Percentiles rank a stretch among this genome's conserved stretches.
These are phyloP conservation scores for Malus fusca DNA, from an alignment of 306 rosid genomes.

Conservation along the genomic window DNA sequence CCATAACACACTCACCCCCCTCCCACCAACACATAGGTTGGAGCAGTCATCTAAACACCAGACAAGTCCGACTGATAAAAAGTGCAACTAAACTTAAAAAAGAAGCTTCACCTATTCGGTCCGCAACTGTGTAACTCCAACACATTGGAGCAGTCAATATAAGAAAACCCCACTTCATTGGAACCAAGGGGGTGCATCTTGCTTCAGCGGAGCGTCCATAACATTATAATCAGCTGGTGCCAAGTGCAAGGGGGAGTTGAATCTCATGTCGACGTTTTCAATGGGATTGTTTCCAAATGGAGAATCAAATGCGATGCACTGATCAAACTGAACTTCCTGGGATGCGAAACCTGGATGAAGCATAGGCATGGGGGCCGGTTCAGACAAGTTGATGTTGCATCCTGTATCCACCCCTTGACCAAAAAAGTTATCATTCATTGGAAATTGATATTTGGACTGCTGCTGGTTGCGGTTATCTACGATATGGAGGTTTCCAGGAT, in stretches of 20 bases:
- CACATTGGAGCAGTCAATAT: not conserved
- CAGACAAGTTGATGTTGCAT: slow-evolving; percentile 10
- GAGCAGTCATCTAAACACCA: not conserved
- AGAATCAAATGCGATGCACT: slow-evolving; percentile 27
- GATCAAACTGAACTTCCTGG: slow-evolving; percentile 22
- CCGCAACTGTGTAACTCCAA: not conserved
- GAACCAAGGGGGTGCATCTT: slow-evolving; percentile 39
- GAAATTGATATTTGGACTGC: slow-evolving; percentile 20
- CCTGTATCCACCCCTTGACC: slow-evolving; percentile 22
- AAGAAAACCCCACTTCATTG: slow-evolving; percentile 18
- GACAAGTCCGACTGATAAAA: not conserved
- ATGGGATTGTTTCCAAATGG: slow-evolving; percentile 26
- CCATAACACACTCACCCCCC: not conserved
- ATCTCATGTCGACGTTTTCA: slow-evolving; percentile 20
- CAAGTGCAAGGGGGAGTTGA: slow-evolving; percentile 31
- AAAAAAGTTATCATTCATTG: slow-evolving; percentile 21
- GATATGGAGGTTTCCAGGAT: slow-evolving; percentile 5
- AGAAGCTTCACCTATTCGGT: not conserved
- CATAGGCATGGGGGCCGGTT: slow-evolving; percentile 9
- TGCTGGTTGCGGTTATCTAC: not conserved
- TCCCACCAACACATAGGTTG: not conserved
- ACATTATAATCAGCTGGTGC: slow-evolving; percentile 19
- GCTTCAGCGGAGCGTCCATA: slow-evolving; percentile 25
- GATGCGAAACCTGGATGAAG: slow-evolving; percentile 16
- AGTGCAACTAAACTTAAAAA: not conserved